Conservation (phyloP, 306 rosid genomes). For the Bauhinia variegata region DNA sequence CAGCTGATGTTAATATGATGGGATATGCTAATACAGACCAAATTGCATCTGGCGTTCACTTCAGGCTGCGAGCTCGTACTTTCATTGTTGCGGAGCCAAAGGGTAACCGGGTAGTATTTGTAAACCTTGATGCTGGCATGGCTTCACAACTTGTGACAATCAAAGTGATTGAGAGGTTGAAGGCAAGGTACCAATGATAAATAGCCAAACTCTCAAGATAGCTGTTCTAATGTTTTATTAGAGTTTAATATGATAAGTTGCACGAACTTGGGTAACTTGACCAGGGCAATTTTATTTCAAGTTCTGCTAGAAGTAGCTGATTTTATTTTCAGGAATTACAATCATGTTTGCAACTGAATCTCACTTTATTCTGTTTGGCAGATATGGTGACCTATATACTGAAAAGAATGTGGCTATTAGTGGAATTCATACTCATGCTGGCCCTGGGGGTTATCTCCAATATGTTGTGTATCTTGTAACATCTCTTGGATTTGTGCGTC, state of each 20-base stretch:
- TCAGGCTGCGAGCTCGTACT: conserved; percentile 79
- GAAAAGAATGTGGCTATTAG: conserved; percentile 92
- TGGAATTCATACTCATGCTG: conserved; percentile 95
- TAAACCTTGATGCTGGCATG: conserved; percentile 96
- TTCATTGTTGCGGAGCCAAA: conserved; percentile 74
- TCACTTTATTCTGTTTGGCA: conserved; percentile 37
- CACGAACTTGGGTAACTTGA: conserved; percentile 11
- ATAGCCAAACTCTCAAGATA: not conserved
- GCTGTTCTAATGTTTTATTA: not conserved
- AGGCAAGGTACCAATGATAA: conserved; percentile 62
- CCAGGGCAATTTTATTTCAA: conserved; percentile 2
- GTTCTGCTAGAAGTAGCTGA: conserved; percentile 15
- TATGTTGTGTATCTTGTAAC: conserved; percentile 80
- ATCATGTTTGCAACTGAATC: conserved; percentile 1
- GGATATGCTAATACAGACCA: conserved; percentile 83
- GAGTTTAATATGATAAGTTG: conserved; percentile 17
- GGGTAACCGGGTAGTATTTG: conserved; percentile 80
- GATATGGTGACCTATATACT: conserved; percentile 82
- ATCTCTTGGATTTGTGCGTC: conserved; percentile 88
- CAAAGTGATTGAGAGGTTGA: conserved; percentile 78
- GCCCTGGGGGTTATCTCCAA: conserved; percentile 99
- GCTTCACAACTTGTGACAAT: conserved; percentile 79
- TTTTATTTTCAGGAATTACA: not conserved
- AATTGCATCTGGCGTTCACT: conserved; percentile 75
- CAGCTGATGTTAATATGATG: conserved; percentile 96